A percentile compares a stretch with the other conserved stretches of the same genome.
Conservation (phyloP, 2,329 filamentous ascomycete species). For the Trichophyton simii region DNA sequence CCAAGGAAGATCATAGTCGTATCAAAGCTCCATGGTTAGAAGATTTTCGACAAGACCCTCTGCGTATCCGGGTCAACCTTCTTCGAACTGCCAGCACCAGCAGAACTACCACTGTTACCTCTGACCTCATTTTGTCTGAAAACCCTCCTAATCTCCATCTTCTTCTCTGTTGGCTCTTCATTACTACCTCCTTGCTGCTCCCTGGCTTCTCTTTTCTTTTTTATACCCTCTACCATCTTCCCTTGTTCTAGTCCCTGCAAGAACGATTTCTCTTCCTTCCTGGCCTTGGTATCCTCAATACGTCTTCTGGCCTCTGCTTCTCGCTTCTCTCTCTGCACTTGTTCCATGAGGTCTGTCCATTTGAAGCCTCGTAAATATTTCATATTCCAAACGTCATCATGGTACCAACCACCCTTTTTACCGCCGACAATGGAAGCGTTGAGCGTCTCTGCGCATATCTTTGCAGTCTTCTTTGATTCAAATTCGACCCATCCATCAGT, state of each 20-base stretch:
- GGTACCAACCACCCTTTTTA: slow-evolving; percentile 34
- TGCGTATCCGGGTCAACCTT: slow-evolving; percentile 26
- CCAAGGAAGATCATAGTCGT: background rate
- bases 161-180: slow-evolving; percentile 12
- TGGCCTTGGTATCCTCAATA: slow-evolving; percentile 31
- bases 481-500: slow-evolving; percentile 38
- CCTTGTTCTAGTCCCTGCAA: slow-evolving; percentile 31
- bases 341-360: slow-evolving; percentile 36
- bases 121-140: slow-evolving; percentile 35
- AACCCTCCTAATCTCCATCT: slow-evolving; percentile 18
- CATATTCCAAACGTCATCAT: slow-evolving; percentile 37
- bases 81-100: slow-evolving; percentile 15
- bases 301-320: slow-evolving; percentile 31
- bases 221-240: slow-evolving; percentile 32
- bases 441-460: slow-evolving; percentile 34
- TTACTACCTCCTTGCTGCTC: slow-evolving; percentile 19
- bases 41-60: slow-evolving; percentile 36
- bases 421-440: slow-evolving; percentile 35
- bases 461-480: slow-evolving; percentile 33
- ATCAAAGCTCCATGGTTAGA: slow-evolving; percentile 17
- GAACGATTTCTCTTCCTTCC: slow-evolving; percentile 34
- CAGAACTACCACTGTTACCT: slow-evolving; percentile 7
- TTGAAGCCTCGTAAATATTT: slow-evolving; percentile 33
- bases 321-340: slow-evolving; percentile 30
- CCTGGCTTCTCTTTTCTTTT: slow-evolving; percentile 33